Evolutionary conservation across 768 basidiomycete species (phyloP).

Genomic region (Xerocomellus chrysenteron): DNA sequence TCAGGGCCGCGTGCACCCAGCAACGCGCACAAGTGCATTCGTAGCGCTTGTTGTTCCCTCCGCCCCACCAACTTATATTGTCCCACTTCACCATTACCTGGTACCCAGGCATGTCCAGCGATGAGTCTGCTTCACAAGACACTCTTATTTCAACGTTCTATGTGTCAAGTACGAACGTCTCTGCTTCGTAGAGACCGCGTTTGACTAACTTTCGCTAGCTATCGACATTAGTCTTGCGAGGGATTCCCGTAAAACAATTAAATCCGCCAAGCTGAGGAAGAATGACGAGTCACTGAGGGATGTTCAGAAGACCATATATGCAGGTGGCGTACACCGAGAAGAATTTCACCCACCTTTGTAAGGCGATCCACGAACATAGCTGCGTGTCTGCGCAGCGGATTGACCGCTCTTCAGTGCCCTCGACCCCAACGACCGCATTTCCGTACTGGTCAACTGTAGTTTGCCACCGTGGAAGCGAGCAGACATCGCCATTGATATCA

Average conservation of each 20-base stretch:
- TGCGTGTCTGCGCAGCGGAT: neutral
- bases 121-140: neutral
- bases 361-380: neutral
- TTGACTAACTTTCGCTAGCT: neutral
- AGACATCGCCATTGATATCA: neutral
- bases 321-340: neutral
- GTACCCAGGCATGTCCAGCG: conserved; percentile 1
- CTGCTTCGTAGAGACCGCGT: neutral
- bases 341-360: conserved; percentile 10
- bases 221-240: conserved; percentile 5
- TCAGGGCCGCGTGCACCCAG: neutral
- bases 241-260: conserved; percentile 5
- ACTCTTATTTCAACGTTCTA: neutral
- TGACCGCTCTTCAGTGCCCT: conserved; percentile 2
- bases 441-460: neutral
- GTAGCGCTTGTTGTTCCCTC: neutral
- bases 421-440: neutral
- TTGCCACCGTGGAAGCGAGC: neutral
- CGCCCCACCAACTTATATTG: neutral
- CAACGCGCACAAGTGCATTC: neutral
- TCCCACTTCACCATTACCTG: too few species aligned
- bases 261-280: conserved; percentile 4
- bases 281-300: neutral
- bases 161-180: conserved; percentile 3
- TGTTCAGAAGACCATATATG: neutral